Percentiles rank a stretch among this genome's conserved stretches.
phyloP scores from a whole-genome alignment of 2,329 filamentous ascomycete genomes.

The Colletotrichum graminicola region DNA sequence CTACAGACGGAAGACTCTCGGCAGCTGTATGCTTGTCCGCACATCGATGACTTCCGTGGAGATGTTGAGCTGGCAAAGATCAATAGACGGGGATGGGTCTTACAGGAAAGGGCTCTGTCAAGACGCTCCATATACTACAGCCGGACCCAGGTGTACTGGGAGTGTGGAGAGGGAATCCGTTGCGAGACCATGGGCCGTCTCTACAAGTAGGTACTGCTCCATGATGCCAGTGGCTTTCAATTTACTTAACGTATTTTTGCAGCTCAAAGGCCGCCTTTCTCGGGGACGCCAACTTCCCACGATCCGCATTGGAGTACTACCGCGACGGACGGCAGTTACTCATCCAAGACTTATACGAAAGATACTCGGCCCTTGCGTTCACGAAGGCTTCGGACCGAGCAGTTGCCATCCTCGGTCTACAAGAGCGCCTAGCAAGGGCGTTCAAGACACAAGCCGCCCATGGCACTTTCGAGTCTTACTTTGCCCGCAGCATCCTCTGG shows the following conservation, averaged over 20 bases:
- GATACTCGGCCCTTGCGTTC: conserved; percentile 31
- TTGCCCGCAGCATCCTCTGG: conserved; percentile 26
- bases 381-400: conserved; percentile 25
- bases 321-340: conserved; percentile 20
- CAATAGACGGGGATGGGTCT: conserved; percentile 54
- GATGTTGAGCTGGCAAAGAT: conserved; percentile 50
- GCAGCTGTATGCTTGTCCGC: conserved; percentile 46
- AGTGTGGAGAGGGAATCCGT: conserved; percentile 52
- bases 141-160: conserved; percentile 52
- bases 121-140: conserved; percentile 55
- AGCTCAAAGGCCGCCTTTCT: conserved; percentile 31
- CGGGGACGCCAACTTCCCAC: conserved; percentile 33
- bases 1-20: conserved; percentile 4
- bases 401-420: conserved; percentile 30
- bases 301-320: conserved; percentile 20
- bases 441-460: conserved; percentile 15
- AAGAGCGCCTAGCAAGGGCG: conserved; percentile 19
- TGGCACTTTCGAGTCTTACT: conserved; percentile 15
- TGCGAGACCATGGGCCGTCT: conserved; percentile 52
- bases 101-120: conserved; percentile 55
- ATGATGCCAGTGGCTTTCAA: not conserved
- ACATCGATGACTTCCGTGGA: conserved; percentile 51
- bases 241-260: not conserved
- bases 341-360: conserved; percentile 26
- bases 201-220: conserved; percentile 48